Percentiles rank a stretch among this genome's conserved stretches.
These are phyloP conservation scores for Penicillium sp. DNA, from an alignment of 2,329 filamentous ascomycete genomes.

Conservation along the genomic window DNA sequence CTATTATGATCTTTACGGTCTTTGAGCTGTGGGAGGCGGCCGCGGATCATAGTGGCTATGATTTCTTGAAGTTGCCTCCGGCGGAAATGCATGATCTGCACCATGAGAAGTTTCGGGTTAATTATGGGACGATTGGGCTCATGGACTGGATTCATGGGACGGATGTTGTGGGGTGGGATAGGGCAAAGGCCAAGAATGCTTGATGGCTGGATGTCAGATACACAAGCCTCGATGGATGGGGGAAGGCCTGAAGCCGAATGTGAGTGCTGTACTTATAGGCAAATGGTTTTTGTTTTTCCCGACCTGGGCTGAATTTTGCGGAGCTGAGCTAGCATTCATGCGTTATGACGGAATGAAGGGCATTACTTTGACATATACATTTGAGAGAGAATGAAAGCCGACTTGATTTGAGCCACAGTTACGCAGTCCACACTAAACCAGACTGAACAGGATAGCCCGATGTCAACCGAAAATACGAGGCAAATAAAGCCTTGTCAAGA, in stretches of 20 bases:
- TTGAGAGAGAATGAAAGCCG: too few species aligned
- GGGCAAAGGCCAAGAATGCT: background rate
- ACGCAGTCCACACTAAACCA: too few species aligned
- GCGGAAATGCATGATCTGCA: slow-evolving; percentile 62
- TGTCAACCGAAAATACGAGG: background rate
- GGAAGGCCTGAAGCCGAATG: background rate
- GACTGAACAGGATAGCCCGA: background rate
- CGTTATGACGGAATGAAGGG: too few species aligned
- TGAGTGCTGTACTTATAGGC: too few species aligned
- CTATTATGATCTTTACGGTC: slow-evolving; percentile 57
- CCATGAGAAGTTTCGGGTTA: slow-evolving; percentile 61
- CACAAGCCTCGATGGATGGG: background rate
- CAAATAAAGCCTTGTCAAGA: slow-evolving; percentile 7
- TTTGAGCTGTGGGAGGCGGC: slow-evolving; percentile 58
- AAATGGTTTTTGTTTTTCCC: too few species aligned
- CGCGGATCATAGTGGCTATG: slow-evolving; percentile 63
- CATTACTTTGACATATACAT: too few species aligned
- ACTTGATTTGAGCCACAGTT: too few species aligned
- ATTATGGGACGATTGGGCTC: slow-evolving; percentile 59
- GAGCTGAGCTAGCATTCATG: too few species aligned
- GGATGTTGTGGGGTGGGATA: slow-evolving; percentile 25
- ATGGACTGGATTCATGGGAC: slow-evolving; percentile 64
- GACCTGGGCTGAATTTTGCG: too few species aligned
- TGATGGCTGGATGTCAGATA: background rate
- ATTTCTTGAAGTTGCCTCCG: slow-evolving; percentile 49